Base-by-base conservation (phyloP, 192 early-diverging fungal species). In the Diversispora eburnea region DNA sequence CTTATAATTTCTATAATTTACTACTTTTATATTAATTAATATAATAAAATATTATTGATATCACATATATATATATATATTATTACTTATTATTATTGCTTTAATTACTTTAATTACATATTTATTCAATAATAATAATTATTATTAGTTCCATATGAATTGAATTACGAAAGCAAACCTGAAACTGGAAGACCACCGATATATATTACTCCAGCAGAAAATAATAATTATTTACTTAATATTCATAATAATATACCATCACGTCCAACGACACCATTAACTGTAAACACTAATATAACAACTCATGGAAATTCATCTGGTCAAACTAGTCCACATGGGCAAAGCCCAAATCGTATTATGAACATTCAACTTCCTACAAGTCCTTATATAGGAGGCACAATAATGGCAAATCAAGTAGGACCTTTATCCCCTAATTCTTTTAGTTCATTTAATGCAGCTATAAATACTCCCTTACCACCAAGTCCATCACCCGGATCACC, bases 181-280 rank as follows among this genome's bases (percentile, higher is more conserved):
- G 81, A 82, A 63, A 75, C 81, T 42, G 81, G 84, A 64, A 77
- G 79, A 61, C 83, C 84, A 15, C 81, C 84, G 5, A 84, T 83
- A 66, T 85, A 83, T 52, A 86, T 87, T 64, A 88, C 86, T 20
- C 83, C 83, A 13, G 85, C 85, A 5, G 86, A 86, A 56, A 80
- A 76, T 22, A 67, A 72, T 74, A 47, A 45, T 55, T 41, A 42
- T 57, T 45, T 76, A 68, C 17, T 78, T 70, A 22, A 59, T 58
- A 43, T 58, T 72, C n/a, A 68, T 22, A 51, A 66, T n/a, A 41
- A 62, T 47, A 70, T 67, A 43, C 72, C 65, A 41, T 73, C 73
- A 33, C 67, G 81, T 56, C 77, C 81, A 3, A 55, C 78, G 33
- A 67, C 81, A 33, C 76, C 81, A 49, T 66, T 82, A n/a, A 78